A percentile compares a stretch with the other conserved stretches of the same genome.
Evolutionary conservation across 2,329 filamentous ascomycete genomes (phyloP).

Genomic region (Xylariaceae sp.): DNA sequence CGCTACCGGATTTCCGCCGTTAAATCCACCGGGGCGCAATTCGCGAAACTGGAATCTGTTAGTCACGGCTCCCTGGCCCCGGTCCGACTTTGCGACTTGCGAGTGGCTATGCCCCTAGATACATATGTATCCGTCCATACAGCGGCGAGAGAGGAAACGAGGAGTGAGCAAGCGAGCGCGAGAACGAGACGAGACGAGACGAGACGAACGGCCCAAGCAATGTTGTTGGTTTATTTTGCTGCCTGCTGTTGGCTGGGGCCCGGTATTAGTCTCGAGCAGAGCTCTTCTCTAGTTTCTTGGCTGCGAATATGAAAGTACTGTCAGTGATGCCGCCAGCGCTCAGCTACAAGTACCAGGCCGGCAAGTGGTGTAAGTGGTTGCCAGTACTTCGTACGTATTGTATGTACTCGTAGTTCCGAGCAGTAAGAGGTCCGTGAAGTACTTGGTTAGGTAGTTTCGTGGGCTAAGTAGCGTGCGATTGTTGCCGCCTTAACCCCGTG

Average conservation of each 20-base stretch:
- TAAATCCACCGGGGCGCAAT: neutral
- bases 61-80: neutral
- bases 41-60: neutral
- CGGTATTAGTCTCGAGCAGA: neutral
- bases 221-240: neutral
- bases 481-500: constrained; percentile 16
- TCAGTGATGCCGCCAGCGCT: neutral
- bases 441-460: too few relatives aligned
- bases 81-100: neutral
- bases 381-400: too few relatives aligned
- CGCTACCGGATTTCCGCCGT: neutral
- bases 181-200: neutral
- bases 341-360: neutral
- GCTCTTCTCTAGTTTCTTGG: neutral
- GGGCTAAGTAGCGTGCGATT: neutral
- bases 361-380: neutral
- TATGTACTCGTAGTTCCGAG: neutral
- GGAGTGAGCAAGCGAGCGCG: neutral
- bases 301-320: neutral
- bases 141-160: neutral
- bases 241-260: neutral
- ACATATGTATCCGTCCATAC: neutral
- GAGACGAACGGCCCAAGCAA: neutral
- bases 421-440: neutral
- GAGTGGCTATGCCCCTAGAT: neutral